These are phyloP conservation scores for Erythrophleum ivorense DNA, from an alignment of 331 rosid genomes.

Conservation along the genomic window DNA sequence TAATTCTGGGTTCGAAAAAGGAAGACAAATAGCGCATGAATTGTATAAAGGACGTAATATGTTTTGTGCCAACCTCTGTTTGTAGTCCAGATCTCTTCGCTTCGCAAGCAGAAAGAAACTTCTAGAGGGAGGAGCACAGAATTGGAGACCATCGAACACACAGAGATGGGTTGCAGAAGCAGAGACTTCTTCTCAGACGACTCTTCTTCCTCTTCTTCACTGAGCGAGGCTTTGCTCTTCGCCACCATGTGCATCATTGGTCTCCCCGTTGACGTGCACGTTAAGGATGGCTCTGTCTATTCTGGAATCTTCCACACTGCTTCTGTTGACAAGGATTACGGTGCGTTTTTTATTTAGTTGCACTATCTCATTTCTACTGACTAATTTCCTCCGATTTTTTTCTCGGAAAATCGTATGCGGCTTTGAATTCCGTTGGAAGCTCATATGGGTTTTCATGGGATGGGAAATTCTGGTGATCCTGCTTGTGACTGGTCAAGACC, in stretches of 20 bases:
- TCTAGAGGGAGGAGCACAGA: slow-evolving; percentile 7
- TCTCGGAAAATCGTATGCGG: slow-evolving; percentile 21
- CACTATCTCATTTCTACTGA: background rate
- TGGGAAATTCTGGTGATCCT: slow-evolving; percentile 23
- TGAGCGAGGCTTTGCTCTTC: slow-evolving; percentile 68
- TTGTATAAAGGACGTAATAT: background rate
- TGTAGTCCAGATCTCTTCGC: slow-evolving; percentile 30
- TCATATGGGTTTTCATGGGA: slow-evolving; percentile 1
- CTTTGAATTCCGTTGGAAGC: slow-evolving; percentile 14
- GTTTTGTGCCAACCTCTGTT: background rate
- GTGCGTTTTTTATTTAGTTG: slow-evolving; percentile 43
- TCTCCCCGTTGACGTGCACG: slow-evolving; percentile 77
- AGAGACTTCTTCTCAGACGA: slow-evolving; percentile 48
- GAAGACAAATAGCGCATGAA: background rate
- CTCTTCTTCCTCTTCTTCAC: slow-evolving; percentile 49
- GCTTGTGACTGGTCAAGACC: slow-evolving; percentile 11
- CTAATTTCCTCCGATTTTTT: background rate
- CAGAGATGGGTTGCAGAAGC: slow-evolving; percentile 67
- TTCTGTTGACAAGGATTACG: slow-evolving; percentile 58
- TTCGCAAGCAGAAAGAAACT: slow-evolving; percentile 11
- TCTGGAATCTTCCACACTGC: slow-evolving; percentile 93
- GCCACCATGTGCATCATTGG: slow-evolving; percentile 86
- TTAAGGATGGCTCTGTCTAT: slow-evolving; percentile 83
- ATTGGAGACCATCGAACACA: background rate
- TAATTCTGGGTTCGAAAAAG: background rate